Percentiles rank a stretch among this genome's conserved stretches.
These are phyloP conservation scores for Plasmodium berghei DNA, from an alignment of 169 alveolate genomes.

Conservation along the genomic window DNA sequence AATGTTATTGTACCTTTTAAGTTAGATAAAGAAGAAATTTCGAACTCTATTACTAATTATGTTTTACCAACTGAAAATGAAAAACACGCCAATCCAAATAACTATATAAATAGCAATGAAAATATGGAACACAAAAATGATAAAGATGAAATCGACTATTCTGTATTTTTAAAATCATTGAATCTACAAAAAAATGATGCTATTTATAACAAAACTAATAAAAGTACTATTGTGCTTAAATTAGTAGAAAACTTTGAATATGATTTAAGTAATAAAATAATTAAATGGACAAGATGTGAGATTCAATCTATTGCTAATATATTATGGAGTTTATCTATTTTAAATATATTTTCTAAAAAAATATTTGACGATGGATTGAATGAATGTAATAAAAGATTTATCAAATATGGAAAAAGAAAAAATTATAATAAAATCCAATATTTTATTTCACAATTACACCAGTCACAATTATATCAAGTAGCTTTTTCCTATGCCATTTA, in stretches of 20 bases:
- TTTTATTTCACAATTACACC: conserved; percentile 66
- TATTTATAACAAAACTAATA: conserved; percentile 38
- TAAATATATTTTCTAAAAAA: conserved; percentile 34
- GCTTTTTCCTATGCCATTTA: conserved; percentile 45
- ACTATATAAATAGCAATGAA: no score
- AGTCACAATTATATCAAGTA: conserved; percentile 65
- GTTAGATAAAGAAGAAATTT: no score
- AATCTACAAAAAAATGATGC: no score
- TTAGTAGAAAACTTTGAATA: conserved; percentile 18
- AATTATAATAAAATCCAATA: conserved; percentile 35
- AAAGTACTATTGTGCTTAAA: conserved; percentile 1
- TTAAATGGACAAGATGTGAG: conserved; percentile 61
- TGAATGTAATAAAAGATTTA: conserved; percentile 74
- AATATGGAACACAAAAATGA: no score
- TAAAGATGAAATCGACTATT: no score
- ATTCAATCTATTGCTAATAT: conserved; percentile 64
- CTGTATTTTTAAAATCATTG: no score
- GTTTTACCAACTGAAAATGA: background rate
- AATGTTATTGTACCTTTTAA: background rate
- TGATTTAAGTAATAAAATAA: conserved; percentile 28
- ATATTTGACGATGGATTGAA: conserved; percentile 44
- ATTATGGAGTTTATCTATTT: conserved; percentile 63
- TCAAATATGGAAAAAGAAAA: conserved; percentile 38
- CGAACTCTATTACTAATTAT: no score
- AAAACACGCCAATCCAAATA: background rate